Evolutionary conservation across 1,139 yeast species (phyloP).

Genomic region (Maudiozyma humilis): DNA sequence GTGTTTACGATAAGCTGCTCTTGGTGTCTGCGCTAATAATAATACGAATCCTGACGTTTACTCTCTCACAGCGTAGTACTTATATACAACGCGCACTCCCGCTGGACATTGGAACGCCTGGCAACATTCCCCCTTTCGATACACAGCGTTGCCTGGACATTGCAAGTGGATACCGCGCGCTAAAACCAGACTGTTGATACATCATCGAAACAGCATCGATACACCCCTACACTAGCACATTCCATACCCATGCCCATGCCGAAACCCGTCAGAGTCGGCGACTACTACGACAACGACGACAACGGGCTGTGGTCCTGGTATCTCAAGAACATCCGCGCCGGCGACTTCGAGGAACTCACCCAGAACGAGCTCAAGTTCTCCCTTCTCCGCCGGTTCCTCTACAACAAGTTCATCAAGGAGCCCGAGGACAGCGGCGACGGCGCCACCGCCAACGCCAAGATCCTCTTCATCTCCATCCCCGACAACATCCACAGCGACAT

Average conservation of each 20-base stretch:
- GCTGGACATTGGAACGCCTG: too few relatives aligned
- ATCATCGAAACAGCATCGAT: too few relatives aligned
- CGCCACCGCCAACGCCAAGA: conserved; percentile 10
- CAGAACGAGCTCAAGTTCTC: conserved; percentile 23
- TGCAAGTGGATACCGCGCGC: too few relatives aligned
- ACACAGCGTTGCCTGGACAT: too few relatives aligned
- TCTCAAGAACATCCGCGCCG: conserved; percentile 26
- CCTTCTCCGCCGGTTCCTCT: conserved; percentile 24
- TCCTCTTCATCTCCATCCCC: conserved; percentile 30
- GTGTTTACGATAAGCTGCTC: too few relatives aligned
- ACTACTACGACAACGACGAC: conserved; percentile 29
- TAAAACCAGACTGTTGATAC: too few relatives aligned
- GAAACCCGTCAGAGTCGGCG: conserved; percentile 24
- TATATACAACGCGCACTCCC: too few relatives aligned
- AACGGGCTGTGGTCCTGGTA: conserved; percentile 33
- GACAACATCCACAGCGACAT: conserved; percentile 28
- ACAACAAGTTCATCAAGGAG: conserved; percentile 14
- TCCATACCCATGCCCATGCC: conserved; percentile 14
- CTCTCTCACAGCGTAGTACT: too few relatives aligned
- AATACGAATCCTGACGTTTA: too few relatives aligned
- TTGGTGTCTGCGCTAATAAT: too few relatives aligned
- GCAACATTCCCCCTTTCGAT: too few relatives aligned
- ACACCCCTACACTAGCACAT: too few relatives aligned
- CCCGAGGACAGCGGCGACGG: conserved; percentile 3
- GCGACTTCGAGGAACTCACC: conserved; percentile 29